These are phyloP conservation scores for Xylariales sp. DNA, from an alignment of 2,329 filamentous ascomycete genomes.

Conservation along the genomic window DNA sequence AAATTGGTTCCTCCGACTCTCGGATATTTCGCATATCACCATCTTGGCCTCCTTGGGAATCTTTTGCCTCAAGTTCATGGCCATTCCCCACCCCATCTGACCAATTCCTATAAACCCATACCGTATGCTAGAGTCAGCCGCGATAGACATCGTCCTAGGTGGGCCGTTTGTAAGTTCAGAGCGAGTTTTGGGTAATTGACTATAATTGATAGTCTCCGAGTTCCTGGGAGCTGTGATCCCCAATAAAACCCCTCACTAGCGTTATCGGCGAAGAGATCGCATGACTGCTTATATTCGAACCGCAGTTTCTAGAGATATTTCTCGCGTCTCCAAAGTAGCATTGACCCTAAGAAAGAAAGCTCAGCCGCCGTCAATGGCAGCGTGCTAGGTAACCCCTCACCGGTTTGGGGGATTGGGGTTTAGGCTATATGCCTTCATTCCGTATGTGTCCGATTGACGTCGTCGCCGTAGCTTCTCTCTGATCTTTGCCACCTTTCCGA, in stretches of 20 bases:
- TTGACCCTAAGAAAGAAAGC: slow-evolving; percentile 10
- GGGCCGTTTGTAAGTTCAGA: no score
- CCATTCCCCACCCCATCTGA: slow-evolving; percentile 34
- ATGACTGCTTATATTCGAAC: neutral
- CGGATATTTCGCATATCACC: slow-evolving; percentile 33
- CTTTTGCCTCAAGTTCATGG: slow-evolving; percentile 32
- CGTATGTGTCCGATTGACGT: neutral
- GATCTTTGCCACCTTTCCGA: no score
- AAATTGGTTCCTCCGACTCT: slow-evolving; percentile 27
- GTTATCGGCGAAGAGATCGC: neutral
- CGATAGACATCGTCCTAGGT: slow-evolving; percentile 18
- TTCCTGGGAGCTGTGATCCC: neutral
- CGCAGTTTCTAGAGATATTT: slow-evolving; percentile 1
- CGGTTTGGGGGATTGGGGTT: slow-evolving; percentile 15
- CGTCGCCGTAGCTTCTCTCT: neutral
- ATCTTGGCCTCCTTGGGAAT: slow-evolving; percentile 27
- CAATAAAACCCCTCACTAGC: neutral
- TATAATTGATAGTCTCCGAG: neutral
- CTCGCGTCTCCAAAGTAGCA: slow-evolving; percentile 12
- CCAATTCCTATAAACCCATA: slow-evolving; percentile 36
- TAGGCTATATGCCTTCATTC: slow-evolving; percentile 31
- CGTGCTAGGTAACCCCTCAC: slow-evolving; percentile 4
- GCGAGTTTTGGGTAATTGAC: neutral
- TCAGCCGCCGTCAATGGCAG: slow-evolving; percentile 4
- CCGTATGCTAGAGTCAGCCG: slow-evolving; percentile 17